Evolutionary conservation across 306 rosid species (phyloP).

Genomic region (Ziziphus jujuba): DNA sequence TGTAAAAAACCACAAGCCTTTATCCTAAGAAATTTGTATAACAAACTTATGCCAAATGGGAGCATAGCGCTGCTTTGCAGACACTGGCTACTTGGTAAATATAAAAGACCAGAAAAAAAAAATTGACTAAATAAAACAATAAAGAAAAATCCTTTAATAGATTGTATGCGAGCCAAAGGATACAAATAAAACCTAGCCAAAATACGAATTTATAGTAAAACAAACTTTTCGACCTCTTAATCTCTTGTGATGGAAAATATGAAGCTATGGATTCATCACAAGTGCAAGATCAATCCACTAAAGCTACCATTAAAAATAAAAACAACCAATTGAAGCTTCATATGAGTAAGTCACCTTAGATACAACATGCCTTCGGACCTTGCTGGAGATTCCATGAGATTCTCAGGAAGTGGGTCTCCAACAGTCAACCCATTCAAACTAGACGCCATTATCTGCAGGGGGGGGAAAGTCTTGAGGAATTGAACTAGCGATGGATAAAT

Average conservation of each 20-base stretch:
- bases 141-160: not conserved
- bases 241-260: not conserved
- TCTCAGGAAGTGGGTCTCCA: constrained; percentile 88
- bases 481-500: not conserved
- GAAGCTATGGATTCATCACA: not conserved
- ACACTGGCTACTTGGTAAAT: no score
- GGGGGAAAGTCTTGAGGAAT: constrained; percentile 10
- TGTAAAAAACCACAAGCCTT: not conserved
- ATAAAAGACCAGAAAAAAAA: no score
- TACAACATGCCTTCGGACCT: constrained; percentile 80
- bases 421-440: constrained; percentile 97
- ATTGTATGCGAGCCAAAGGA: not conserved
- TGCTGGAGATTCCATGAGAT: constrained; percentile 94
- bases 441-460: constrained; percentile 87
- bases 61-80: no score
- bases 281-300: not conserved
- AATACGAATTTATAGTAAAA: not conserved
- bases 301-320: not conserved
- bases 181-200: not conserved
- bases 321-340: not conserved
- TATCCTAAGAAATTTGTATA: not conserved
- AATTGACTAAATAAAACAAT: no score
- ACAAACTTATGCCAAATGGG: not conserved
- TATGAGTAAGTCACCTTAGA: constrained; percentile 42
- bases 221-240: not conserved